Base-by-base conservation (phyloP, 345 rosid genomes). In the Arabidopsis suecica region DNA sequence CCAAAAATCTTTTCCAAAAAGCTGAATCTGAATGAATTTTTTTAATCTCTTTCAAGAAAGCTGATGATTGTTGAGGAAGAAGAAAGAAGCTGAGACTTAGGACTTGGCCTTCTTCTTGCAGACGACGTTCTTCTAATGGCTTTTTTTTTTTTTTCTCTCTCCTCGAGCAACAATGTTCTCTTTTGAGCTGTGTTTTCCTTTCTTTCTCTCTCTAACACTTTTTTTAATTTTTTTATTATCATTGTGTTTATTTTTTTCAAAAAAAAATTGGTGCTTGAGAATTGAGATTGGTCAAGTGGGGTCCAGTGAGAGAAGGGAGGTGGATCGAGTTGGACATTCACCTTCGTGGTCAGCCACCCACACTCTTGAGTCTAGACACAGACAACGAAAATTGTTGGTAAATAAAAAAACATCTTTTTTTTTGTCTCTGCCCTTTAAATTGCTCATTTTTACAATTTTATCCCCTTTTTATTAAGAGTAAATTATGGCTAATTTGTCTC, bases 271-370 rank as follows among this genome's bases (percentile, higher is more conserved):
- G 70, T 77, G 75, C 65, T 49, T 70, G 76, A 62, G 53, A 70
- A 45, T 55, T 47, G 71, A 69, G 65, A 70, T 77, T 77, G 72
- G 62, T 55, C 42, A 69, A 70, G 80, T 77, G 71, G 80, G 80
- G 75, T 72, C 81, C 77, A 78, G 16, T 28, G 12, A 47, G 65
- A 67, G 71, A 69, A n/a, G 57, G 8, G 69, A 68, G 79, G 47
- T 65, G 77, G 72, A 71, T 71, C 77, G 77, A 36, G 81, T 78
- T 78, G 81, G 77, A 78, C 56, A 78, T 71, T 78, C 56, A 78
- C 56, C 72, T 71, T 78, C 56, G 77, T 78, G 81, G 73, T 50
- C 77, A 71, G 80, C 80, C 80, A 76, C 80, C 80, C 66, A 62
- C 47, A 41, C 49, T 47, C 18, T 10, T n/a, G 9, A 48, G 51